Evolutionary conservation across 805 yeast genomes (phyloP).

Genomic region (Pichia cephalocereana): DNA sequence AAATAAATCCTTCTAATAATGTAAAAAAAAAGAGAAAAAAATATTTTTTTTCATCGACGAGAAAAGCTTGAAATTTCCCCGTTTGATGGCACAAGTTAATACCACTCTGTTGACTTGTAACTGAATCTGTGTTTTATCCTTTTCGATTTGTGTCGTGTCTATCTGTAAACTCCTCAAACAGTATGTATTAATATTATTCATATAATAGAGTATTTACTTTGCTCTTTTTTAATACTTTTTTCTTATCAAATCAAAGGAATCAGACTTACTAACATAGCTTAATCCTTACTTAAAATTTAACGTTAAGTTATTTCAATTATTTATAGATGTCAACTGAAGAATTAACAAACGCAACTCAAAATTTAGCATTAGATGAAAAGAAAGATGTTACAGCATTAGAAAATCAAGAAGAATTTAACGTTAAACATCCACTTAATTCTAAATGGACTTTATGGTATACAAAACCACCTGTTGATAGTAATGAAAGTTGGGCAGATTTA

Average conservation of each 20-base stretch:
- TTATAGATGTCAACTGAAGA: slow-evolving; percentile 24
- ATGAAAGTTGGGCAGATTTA: slow-evolving; percentile 86
- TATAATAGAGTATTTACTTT: too few relatives aligned
- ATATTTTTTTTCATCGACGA: not conserved
- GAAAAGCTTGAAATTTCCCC: not conserved
- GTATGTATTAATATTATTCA: too few relatives aligned
- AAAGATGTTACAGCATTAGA: slow-evolving; percentile 44
- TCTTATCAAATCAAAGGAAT: too few relatives aligned
- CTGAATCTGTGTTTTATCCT: too few relatives aligned
- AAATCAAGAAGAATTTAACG: slow-evolving; percentile 54
- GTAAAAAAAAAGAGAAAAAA: not conserved
- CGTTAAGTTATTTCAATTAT: too few relatives aligned
- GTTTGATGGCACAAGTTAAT: not conserved
- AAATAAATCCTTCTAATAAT: too few relatives aligned
- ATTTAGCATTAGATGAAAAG: slow-evolving; percentile 27
- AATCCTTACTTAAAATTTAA: too few relatives aligned
- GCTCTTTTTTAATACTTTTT: too few relatives aligned
- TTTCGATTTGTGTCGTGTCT: too few relatives aligned
- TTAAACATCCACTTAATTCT: slow-evolving; percentile 82
- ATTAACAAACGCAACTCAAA: slow-evolving; percentile 26
- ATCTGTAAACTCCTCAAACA: too few relatives aligned
- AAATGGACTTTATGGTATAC: slow-evolving; percentile 98
- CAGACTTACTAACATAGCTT: not conserved
- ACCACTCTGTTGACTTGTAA: too few relatives aligned
- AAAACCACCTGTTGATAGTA: slow-evolving; percentile 72